Evolutionary conservation across 2,329 filamentous ascomycete genomes (phyloP).

Genomic region (Phialophora tarda): DNA sequence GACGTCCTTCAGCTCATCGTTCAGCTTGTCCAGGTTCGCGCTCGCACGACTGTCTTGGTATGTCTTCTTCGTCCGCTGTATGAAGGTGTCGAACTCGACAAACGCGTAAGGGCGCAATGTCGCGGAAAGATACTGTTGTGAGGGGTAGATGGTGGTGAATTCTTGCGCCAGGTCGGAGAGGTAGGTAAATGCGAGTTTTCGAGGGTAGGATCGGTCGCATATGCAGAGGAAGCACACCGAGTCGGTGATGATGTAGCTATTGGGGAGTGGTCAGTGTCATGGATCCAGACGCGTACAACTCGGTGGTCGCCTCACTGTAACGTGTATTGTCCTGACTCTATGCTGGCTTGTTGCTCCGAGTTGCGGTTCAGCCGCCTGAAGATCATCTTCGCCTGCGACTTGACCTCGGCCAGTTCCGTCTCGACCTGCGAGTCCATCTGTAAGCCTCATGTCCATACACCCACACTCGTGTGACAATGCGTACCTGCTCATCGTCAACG

Average conservation of each 20-base stretch:
- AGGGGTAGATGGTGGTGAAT: constrained; percentile 84
- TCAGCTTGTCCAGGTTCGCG: constrained; percentile 91
- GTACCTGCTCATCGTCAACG: constrained; percentile 83
- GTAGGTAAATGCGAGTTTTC: constrained; percentile 98
- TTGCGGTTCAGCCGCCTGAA: constrained; percentile 86
- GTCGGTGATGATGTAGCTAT: constrained; percentile 80
- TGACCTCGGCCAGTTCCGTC: constrained; percentile 80
- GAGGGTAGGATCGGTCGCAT: constrained; percentile 90
- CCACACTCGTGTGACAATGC: constrained; percentile 21
- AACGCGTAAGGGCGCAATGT: constrained; percentile 89
- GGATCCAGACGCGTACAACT: neutral
- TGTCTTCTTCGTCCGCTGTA: constrained; percentile 86
- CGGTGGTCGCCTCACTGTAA: constrained; percentile 71
- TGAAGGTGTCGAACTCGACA: constrained; percentile 98
- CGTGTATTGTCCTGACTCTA: constrained; percentile 82
- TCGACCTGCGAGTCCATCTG: constrained; percentile 60
- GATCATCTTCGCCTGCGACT: constrained; percentile 87
- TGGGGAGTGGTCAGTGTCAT: neutral
- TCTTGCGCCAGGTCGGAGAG: constrained; percentile 89
- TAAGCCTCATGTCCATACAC: neutral
- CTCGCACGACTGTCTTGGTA: constrained; percentile 91
- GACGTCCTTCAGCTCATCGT: constrained; percentile 95
- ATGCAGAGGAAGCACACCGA: constrained; percentile 92
- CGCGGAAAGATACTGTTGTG: constrained; percentile 73
- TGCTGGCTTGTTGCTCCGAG: constrained; percentile 86